Evolutionary conservation across 2,329 filamentous ascomycete genomes (phyloP), one percentile per base, ranked within the genome.

Genomic region (Cylindrodendrum hubeiense): DNA sequence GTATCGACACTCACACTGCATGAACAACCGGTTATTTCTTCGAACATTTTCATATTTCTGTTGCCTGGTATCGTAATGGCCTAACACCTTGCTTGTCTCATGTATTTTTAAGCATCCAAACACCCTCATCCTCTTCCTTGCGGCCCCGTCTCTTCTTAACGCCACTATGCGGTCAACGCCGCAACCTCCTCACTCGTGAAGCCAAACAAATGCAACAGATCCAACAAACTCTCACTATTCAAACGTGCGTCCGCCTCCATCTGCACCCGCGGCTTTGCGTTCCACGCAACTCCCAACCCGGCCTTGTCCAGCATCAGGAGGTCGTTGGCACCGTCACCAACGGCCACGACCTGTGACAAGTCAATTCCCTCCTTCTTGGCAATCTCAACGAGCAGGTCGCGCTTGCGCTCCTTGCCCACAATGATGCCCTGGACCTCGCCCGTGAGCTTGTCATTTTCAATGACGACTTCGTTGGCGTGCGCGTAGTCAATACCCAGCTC

Each of bases 401-500:
- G 85, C 82, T 96, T 96, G 76, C 90, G 87, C 81, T 93, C 88
- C 60, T 89, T 91, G 74, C 94, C 90, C 10, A 96, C 91, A 59
- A 96, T 94, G 21, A 86, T 82, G 7, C 91, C 91, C 53, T 87
- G 83, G 2, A 94, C 85, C 75, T 94, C 90, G 22, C 93, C 93
- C 0, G 92, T 95, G 43, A 96, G 81, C 28, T 82, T 84, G 37
- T 81, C 82, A 37, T 87, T 82, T 66, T 89, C 89, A 17, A 91
- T 84, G 17, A 90, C 86, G 0, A 95, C 91, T 73, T 95, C 90
- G 79, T 99, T 99, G 43, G 96, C 96, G 77, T 91, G 89, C 0
- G 93, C 94, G 76, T 97, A 90, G 79, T 98, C 93, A 61, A 99
- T 88, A 15, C 93, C 93, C 26, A 99, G 83, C 74, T 93, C 86